Evolutionary conservation across 306 rosid genomes (phyloP).

Genomic region (Rubus parviflorus): DNA sequence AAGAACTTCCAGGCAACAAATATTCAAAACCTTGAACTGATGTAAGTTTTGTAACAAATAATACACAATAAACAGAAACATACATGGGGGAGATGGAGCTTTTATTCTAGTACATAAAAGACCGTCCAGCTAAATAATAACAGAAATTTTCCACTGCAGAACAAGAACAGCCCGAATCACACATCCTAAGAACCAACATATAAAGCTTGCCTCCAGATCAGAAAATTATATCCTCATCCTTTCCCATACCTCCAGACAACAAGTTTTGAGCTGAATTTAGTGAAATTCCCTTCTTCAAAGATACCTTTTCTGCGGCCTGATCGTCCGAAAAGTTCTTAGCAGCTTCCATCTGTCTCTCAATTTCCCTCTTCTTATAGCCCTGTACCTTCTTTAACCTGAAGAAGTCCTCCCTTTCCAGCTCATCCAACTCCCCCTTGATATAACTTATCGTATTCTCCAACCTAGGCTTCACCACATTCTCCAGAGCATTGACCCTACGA

Average conservation of each 20-base stretch:
- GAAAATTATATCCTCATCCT: constrained; percentile 82
- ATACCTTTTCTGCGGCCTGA: constrained; percentile 49
- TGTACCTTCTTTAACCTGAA: constrained; percentile 94
- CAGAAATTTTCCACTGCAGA: constrained; percentile 10
- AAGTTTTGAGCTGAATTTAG: constrained; percentile 52
- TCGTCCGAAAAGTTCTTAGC: constrained; percentile 53
- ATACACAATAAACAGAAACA: constrained; percentile 28
- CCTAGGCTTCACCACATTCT: constrained; percentile 87
- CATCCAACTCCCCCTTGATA: constrained; percentile 90
- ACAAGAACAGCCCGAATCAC: constrained; percentile 8
- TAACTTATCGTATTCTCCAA: constrained; percentile 83
- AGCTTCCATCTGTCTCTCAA: constrained; percentile 60
- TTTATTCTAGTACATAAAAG: constrained; percentile 23
- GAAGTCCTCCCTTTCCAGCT: constrained; percentile 94
- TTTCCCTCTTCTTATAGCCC: constrained; percentile 79
- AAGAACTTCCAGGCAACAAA: constrained; percentile 13
- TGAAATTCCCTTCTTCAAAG: constrained; percentile 60
- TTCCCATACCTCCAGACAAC: constrained; percentile 51
- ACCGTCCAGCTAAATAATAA: constrained; percentile 5
- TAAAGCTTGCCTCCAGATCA: constrained; percentile 35
- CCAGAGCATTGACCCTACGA: constrained; percentile 91
- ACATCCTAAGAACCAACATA: constrained; percentile 22
- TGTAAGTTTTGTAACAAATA: constrained; percentile 7
- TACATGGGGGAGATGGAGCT: constrained; percentile 10
- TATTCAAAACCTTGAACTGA: constrained; percentile 13